Evolutionary conservation across 1,284 basidiomycete genomes (phyloP), one percentile per base, ranked within the genome.

Genomic region (Cutaneotrichosporon arboriforme): DNA sequence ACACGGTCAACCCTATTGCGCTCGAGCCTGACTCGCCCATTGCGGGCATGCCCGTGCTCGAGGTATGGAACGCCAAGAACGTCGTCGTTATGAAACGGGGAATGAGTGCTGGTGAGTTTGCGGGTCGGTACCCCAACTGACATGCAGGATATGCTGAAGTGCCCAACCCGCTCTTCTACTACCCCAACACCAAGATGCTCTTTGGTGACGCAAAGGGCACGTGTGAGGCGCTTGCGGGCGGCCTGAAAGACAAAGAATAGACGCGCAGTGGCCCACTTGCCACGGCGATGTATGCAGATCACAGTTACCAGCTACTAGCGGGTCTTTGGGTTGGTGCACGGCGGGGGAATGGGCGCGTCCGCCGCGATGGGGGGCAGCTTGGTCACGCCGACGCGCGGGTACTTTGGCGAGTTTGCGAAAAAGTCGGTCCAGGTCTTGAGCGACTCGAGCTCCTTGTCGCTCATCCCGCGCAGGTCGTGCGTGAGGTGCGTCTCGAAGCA

Each of bases 41-140:
- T 60, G 88, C 88, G 14, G 88, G 88, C 38, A 90, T 90, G 88
- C 87, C 88, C 10, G 88, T 90, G 20, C 77, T 90, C 55, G 85
- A 89, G 61, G 88, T 85, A 8, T 90, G 88, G 88, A 88, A 90
- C 81, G 86, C 85, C 70, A 90, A 90, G 72, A 85, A 89, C 66
- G 87, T 89, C 37, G 80, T 90, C 48, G 87, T 90, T 33, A 90
- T 90, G 88, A 90, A 90, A 75, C 81, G 88, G 58, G 87, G 88
- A 45, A 84, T 90, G 81, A 83, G 86, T 7, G 46, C 39, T 36
- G 52, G 52, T 64, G 46, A 59, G 2, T 8, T 23, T 8, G 17
- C 2, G 3, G 26, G n/a, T n/a, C n/a, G n/a, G n/a, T n/a, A n/a
- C n/a, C n/a, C n/a, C n/a, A 22, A 33, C 47, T 49, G n/a, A 45